A percentile compares a stretch with the other conserved stretches of the same genome.
These are phyloP conservation scores for Pluteus cervinus DNA, from an alignment of 768 basidiomycete genomes.

Conservation along the genomic window DNA sequence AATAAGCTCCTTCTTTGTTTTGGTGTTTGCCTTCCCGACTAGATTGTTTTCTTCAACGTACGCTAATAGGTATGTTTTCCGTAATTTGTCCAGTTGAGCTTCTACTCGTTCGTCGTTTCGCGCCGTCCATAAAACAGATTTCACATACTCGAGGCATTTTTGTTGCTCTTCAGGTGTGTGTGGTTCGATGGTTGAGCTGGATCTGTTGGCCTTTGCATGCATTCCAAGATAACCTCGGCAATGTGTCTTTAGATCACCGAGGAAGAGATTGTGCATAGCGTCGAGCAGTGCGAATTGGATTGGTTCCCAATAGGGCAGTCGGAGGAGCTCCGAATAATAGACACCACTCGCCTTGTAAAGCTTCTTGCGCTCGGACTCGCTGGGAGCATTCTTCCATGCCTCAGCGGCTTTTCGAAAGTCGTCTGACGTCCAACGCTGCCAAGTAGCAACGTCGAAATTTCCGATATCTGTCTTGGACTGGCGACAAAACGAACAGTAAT, in stretches of 20 bases:
- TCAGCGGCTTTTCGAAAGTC: conserved; percentile 10
- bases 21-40: too few species aligned
- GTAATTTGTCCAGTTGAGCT: too few species aligned
- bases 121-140: too few species aligned
- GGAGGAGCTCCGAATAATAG: conserved; percentile 20
- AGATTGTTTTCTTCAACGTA: too few species aligned
- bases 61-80: too few species aligned
- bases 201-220: not conserved
- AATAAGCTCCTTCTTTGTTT: too few species aligned
- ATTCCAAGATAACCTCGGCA: conserved; percentile 15
- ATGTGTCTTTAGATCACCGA: conserved; percentile 17
- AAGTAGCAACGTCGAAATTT: conserved; percentile 12
- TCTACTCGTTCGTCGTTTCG: too few species aligned
- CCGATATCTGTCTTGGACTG: conserved; percentile 11
- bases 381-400: conserved; percentile 15
- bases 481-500: conserved; percentile 16
- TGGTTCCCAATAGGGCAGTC: conserved; percentile 28
- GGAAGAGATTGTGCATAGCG: conserved; percentile 26
- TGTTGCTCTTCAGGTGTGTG: conserved; percentile 2
- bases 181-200: not conserved
- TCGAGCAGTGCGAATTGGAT: conserved; percentile 19
- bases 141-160: conserved; percentile 1
- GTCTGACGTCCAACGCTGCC: conserved; percentile 6
- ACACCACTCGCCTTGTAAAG: conserved; percentile 15
- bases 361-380: not conserved